Evolutionary conservation across 2,329 filamentous ascomycete species (phyloP).

Genomic region (Sarocladium strictum): DNA sequence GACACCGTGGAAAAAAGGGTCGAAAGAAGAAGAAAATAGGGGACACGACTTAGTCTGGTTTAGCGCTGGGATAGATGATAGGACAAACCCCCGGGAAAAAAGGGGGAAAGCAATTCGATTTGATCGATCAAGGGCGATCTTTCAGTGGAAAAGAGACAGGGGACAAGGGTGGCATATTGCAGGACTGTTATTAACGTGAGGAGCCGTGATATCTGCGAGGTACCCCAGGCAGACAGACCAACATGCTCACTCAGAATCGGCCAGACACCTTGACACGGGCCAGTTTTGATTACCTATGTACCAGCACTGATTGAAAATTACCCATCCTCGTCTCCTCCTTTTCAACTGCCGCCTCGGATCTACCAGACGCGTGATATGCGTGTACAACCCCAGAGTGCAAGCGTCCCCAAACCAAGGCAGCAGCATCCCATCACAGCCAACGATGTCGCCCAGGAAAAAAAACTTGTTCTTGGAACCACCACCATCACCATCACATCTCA

Average conservation of each 20-base stretch:
- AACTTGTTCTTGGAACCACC: background rate
- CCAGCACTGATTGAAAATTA: too few species aligned
- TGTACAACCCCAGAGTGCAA: background rate
- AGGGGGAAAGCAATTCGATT: background rate
- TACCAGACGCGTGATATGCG: background rate
- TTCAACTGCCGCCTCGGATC: background rate
- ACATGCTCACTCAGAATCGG: background rate
- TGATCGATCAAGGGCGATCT: slow-evolving; percentile 5
- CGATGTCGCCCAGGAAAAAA: background rate
- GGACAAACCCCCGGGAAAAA: background rate
- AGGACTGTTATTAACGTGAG: background rate
- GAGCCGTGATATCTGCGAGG: background rate
- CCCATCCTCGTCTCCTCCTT: too few species aligned
- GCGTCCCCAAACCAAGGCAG: background rate
- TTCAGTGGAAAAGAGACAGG: background rate
- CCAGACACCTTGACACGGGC: background rate
- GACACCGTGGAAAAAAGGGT: background rate
- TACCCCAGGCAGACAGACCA: too few species aligned
- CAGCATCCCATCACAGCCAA: background rate
- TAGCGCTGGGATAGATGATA: background rate
- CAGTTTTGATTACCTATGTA: too few species aligned
- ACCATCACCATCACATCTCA: too few species aligned
- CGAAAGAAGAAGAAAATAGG: slow-evolving; percentile 1
- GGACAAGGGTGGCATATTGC: background rate
- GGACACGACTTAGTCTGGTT: background rate